phyloP scores from a whole-genome alignment of 2,329 filamentous ascomycete genomes.

The Pleurostoma richardsiae region DNA sequence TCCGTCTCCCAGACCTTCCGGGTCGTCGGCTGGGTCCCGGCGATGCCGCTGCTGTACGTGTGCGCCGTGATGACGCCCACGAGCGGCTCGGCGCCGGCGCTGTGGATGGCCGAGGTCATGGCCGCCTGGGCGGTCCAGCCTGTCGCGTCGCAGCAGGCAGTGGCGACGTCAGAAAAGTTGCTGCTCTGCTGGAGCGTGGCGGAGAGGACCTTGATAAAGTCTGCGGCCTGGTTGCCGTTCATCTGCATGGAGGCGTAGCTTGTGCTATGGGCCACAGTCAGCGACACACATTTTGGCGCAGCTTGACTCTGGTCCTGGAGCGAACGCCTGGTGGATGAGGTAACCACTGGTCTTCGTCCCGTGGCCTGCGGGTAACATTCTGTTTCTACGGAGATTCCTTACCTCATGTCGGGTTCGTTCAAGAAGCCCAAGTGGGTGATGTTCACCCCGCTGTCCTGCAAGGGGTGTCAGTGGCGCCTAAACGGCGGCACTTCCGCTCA shows the following conservation, averaged over 20 bases:
- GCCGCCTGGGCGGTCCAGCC: slow-evolving; percentile 32
- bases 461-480: too few species aligned
- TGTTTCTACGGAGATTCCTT: not conserved
- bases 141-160: slow-evolving; percentile 32
- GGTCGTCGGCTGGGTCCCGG: slow-evolving; percentile 27
- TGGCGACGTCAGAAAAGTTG: slow-evolving; percentile 16
- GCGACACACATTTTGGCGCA: not conserved
- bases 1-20: slow-evolving; percentile 40
- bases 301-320: too few species aligned
- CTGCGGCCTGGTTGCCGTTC: slow-evolving; percentile 31
- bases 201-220: slow-evolving; percentile 31
- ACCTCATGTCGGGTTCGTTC: slow-evolving; percentile 25
- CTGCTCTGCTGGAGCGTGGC: slow-evolving; percentile 30
- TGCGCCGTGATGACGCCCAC: slow-evolving; percentile 34
- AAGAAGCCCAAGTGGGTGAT: slow-evolving; percentile 26
- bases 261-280: slow-evolving; percentile 10
- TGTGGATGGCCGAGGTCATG: slow-evolving; percentile 24
- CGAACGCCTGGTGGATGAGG: too few species aligned
- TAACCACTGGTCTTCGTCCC: too few species aligned
- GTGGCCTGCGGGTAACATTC: too few species aligned
- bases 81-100: slow-evolving; percentile 26
- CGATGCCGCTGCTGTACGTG: slow-evolving; percentile 28
- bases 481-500: too few species aligned
- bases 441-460: slow-evolving; percentile 22
- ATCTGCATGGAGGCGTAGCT: slow-evolving; percentile 24